These are phyloP conservation scores for Gossypium lobatum DNA, from an alignment of 441 rosid genomes.

Conservation along the genomic window DNA sequence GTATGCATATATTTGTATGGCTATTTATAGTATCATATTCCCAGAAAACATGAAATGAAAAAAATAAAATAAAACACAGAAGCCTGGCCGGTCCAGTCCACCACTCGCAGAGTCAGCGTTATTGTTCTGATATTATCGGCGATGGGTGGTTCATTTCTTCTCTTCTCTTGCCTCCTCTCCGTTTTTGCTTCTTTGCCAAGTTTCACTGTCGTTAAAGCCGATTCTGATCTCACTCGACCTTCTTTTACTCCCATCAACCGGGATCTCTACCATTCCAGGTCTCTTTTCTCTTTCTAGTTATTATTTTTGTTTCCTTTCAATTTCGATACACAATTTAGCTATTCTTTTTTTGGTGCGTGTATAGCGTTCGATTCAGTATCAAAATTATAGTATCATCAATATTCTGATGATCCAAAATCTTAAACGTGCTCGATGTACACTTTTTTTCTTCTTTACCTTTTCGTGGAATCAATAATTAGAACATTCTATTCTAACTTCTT, in stretches of 20 bases:
- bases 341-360: not conserved
- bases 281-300: not conserved
- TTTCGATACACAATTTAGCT: not conserved
- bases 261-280: slow-evolving; percentile 98
- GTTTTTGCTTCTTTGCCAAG: slow-evolving; percentile 20
- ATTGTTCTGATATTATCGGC: not conserved
- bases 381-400: not conserved
- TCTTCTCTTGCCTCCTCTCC: slow-evolving; percentile 10
- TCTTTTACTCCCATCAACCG: slow-evolving; percentile 69
- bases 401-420: not conserved
- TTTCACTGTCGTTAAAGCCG: slow-evolving; percentile 23
- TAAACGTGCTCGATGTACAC: not conserved
- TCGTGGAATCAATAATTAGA: not conserved
- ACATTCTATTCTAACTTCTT: not conserved
- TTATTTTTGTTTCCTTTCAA: not conserved
- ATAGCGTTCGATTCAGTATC: not conserved
- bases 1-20: not conserved
- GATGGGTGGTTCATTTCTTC: slow-evolving; percentile 20
- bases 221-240: slow-evolving; percentile 20
- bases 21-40: not conserved
- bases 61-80: not conserved
- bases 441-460: not conserved
- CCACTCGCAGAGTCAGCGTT: not conserved
- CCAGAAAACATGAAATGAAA: not conserved
- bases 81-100: not conserved